These are phyloP conservation scores for Somion occarium DNA, from an alignment of 1,284 basidiomycete species.

Conservation along the genomic window DNA sequence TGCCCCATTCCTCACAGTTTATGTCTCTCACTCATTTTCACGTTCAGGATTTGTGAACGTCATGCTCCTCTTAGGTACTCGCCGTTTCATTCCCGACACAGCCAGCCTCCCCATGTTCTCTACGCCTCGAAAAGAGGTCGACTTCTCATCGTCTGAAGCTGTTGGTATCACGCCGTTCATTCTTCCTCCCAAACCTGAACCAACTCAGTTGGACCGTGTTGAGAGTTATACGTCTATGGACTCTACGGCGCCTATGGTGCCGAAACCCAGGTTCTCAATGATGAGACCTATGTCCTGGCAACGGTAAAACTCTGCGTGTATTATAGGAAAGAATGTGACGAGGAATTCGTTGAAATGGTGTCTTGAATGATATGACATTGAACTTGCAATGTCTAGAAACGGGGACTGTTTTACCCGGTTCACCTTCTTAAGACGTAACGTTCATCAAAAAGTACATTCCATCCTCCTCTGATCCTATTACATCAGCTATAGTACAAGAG, in stretches of 20 bases:
- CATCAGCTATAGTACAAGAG: too few species aligned
- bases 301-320: background rate
- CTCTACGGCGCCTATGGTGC: background rate
- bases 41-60: slow-evolving; percentile 30
- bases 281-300: background rate
- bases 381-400: too few species aligned
- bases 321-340: too few species aligned
- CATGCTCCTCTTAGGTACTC: slow-evolving; percentile 26
- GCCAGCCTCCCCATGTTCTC: slow-evolving; percentile 22
- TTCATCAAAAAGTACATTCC: too few species aligned
- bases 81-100: slow-evolving; percentile 25
- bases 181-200: slow-evolving; percentile 11
- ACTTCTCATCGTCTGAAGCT: slow-evolving; percentile 19
- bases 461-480: too few species aligned
- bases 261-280: background rate
- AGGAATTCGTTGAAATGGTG: too few species aligned
- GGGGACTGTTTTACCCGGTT: too few species aligned
- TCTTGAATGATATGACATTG: too few species aligned
- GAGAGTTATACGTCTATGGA: background rate
- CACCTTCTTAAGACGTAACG: too few species aligned
- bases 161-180: slow-evolving; percentile 31
- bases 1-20: background rate
- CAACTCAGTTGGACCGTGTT: background rate
- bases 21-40: background rate
- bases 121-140: slow-evolving; percentile 23